Evolutionary conservation across 2,329 filamentous ascomycete genomes (phyloP).

Genomic region (Diplodia corticola): DNA sequence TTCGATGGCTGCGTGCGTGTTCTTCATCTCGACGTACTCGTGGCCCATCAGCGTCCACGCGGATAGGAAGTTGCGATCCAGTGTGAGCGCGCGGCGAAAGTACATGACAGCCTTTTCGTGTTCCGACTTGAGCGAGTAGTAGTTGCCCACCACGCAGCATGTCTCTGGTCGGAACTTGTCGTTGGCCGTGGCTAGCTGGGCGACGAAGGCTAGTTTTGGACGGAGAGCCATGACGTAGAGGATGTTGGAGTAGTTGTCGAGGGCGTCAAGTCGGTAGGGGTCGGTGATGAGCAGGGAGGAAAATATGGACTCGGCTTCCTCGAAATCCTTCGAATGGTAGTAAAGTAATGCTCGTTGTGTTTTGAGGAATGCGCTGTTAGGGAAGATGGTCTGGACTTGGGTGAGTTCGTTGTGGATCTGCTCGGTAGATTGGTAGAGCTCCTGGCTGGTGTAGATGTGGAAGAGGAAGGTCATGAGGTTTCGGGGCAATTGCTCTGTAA

Average conservation of each 20-base stretch:
- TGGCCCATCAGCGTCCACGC: slow-evolving; percentile 99
- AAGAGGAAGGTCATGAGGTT: slow-evolving; percentile 95
- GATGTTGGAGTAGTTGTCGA: slow-evolving; percentile 97
- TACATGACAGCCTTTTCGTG: slow-evolving; percentile 99
- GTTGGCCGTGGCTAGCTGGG: slow-evolving; percentile 83
- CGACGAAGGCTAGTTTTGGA: slow-evolving; percentile 84
- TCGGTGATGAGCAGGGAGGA: slow-evolving; percentile 68
- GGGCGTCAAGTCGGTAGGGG: slow-evolving; percentile 74
- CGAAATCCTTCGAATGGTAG: slow-evolving; percentile 83
- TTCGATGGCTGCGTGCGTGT: slow-evolving; percentile 96
- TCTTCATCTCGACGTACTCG: slow-evolving; percentile 98
- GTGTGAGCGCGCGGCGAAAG: slow-evolving; percentile 85
- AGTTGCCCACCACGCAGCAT: slow-evolving; percentile 95
- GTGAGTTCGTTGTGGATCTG: slow-evolving; percentile 72
- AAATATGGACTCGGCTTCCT: slow-evolving; percentile 63
- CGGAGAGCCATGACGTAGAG: slow-evolving; percentile 88
- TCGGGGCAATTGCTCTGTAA: slow-evolving; percentile 73
- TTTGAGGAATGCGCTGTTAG: slow-evolving; percentile 81
- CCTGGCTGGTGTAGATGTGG: slow-evolving; percentile 84
- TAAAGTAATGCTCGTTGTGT: slow-evolving; percentile 85
- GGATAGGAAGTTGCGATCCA: slow-evolving; percentile 87
- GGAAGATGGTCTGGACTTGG: slow-evolving; percentile 81
- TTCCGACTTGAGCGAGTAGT: slow-evolving; percentile 89
- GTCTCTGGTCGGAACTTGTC: slow-evolving; percentile 97
- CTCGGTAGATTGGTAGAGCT: slow-evolving; percentile 83